Base-by-base conservation (phyloP, 2,329 filamentous ascomycete genomes). In the Cladosporium sp. region DNA sequence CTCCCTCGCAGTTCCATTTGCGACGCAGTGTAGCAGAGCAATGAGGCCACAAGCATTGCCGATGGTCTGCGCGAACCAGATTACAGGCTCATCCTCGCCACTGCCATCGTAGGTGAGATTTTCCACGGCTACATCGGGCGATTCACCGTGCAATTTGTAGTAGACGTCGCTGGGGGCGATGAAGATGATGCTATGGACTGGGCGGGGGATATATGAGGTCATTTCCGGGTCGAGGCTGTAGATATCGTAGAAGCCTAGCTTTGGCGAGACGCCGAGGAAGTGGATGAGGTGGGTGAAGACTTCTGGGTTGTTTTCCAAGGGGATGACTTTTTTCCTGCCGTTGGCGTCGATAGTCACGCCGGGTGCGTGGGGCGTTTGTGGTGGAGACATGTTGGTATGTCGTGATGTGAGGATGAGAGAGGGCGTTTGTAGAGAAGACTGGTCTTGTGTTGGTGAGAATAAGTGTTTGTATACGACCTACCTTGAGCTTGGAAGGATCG, bases 31-130 rank as follows among this genome's bases (percentile, higher is more conserved):
- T 2, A 85, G 68, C 1, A 84, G 68, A 1, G 78, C 81, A 59
- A 85, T 83, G n/a, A 80, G 71, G 0, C 83, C 83, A 63, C 83
- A 85, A 0, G 81, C 80, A 63, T 85, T 74, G 15, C 78, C 75
- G 57, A 84, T 83, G 1, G 79, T 84, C 62, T 85, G 83, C 59
- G 75, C 77, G 68, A 82, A 83, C 81, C 82, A 85, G 20, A 84
- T 70, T 4, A 83, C 76, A 0, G 81, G 80, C 58, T 84, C 81
- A 1, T 72, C 62, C 0, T 72, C 67, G 20, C 81, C 81, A 19
- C 65, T 75, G 9, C 75, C 76, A 3, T 72, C 62, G 62, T 84
- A 84, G 10, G 60, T 66, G 58, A 69, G 60, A 7, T 64, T 50
- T 42, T 66, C 62, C 8, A 72, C 67, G 2, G 64, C 57, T 45